phyloP scores from a whole-genome alignment of 306 rosid species.

The Prunus davidiana region DNA sequence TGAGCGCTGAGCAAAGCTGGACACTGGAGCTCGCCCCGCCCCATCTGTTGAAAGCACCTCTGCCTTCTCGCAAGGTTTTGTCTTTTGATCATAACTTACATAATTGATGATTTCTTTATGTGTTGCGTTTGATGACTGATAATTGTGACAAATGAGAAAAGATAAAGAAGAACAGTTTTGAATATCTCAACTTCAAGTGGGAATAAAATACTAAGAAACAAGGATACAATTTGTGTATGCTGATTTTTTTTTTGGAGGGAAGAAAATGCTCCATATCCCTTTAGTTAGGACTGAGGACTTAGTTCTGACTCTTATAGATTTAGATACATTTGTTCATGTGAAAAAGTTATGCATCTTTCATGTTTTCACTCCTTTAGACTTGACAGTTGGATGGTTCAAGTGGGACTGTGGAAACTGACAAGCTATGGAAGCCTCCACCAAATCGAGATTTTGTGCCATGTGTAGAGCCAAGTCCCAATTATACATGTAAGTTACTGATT shows the following conservation, averaged over 20 bases:
- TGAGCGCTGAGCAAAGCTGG: slow-evolving; percentile 67
- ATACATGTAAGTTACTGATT: slow-evolving; percentile 45
- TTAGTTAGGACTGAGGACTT: neutral
- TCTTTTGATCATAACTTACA: slow-evolving; percentile 15
- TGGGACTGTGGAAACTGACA: slow-evolving; percentile 45
- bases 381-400: slow-evolving; percentile 53
- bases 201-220: neutral
- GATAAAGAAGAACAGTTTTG: neutral
- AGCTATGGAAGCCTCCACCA: slow-evolving; percentile 83
- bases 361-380: slow-evolving; percentile 48
- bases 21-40: slow-evolving; percentile 70
- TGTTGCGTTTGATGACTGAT: neutral
- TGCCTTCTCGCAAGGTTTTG: slow-evolving; percentile 71
- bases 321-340: slow-evolving; percentile 22
- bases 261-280: neutral
- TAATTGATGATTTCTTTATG: neutral
- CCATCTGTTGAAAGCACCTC: slow-evolving; percentile 53
- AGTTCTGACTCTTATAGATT: slow-evolving; percentile 2
- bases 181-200: neutral
- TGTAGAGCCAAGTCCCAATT: slow-evolving; percentile 55
- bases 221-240: neutral
- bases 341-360: slow-evolving; percentile 41
- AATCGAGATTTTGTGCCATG: slow-evolving; percentile 70
- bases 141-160: neutral
- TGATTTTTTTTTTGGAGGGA: neutral